Evolutionary conservation across 768 basidiomycete species (phyloP), one percentile per base, ranked within the genome.

Genomic region (Russula vinacea): DNA sequence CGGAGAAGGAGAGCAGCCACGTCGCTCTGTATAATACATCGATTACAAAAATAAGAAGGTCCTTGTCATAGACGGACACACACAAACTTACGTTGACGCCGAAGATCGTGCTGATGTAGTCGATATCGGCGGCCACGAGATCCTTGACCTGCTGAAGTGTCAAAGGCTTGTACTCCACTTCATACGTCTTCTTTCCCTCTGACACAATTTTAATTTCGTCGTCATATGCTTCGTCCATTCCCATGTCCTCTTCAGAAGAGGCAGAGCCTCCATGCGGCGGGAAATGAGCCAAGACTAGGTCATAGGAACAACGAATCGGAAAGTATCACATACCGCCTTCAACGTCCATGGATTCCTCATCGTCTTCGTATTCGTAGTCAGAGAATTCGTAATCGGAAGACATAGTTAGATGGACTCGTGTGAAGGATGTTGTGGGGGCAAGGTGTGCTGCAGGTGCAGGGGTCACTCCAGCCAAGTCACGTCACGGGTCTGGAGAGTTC

Each of bases 21-120:
- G 70, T 83, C 83, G 2, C 75, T 69, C 93, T 94, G 73, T 22
- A 24, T 26, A 26, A 40, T 8, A 61, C 56, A 14, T 5, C 42
- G 40, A 33, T 10, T n/a, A 39, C 35, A 14, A 26, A 44, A 5
- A 26, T 57, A 55, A 55, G 54, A 60, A 39, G 3, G 13, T 22
- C n/a, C 33, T 61, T 22, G 32, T 26, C 2, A 42, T 32, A 26
- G 24, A 24, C 17, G 26, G 44, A 45, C 17, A 19, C 39, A 56
- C 45, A 59, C 42, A 56, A 40, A 83, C 93, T 74, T 72, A 95
- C 94, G 65, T 96, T 89, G 56, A 95, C 87, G 32, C 92, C 92
- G 37, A 95, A 86, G 68, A 98, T 88, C 24, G 87, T 86, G 69
- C 86, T 83, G 65, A 98, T 90, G 74, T 94, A 86, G n/a, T 91